Base-by-base conservation (phyloP, 352 stramenopile genomes). In the Phytophthora ramorum region DNA sequence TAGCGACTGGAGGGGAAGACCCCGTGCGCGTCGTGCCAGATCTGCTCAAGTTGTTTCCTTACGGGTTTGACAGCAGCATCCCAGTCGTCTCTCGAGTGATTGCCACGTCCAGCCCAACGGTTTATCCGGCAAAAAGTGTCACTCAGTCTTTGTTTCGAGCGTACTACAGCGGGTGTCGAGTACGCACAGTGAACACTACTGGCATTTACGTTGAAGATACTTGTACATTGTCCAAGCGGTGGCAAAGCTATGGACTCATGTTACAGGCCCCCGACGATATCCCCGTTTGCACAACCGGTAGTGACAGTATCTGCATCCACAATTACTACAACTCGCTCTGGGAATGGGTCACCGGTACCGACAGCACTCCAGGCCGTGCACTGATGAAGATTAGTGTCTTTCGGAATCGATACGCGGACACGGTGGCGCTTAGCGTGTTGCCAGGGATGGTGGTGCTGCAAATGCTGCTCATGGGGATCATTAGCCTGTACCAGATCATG, bases 311-410 rank as follows among this genome's bases (percentile, higher is more conserved):
- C 19, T 76, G 63, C 26, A 71, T 76, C 0, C 69, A 73, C 63
- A 76, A 76, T 14, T 70, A 73, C 47, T 76, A 70, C 43, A 76
- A 76, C 34, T 70, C 63, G 13, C 34, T 66, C 0, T 78, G 70
- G 66, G 66, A 78, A 32, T 75, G 55, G 65, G 59, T 71, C 7
- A 71, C 65, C 0, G 56, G 55, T 0, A 65, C 41, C 0, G 56
- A 74, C 22, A 19, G 20, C 1, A 73, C 47, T 4, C 59, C 65
- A 1, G 58, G 65, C 7, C 65, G 59, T 2, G 59, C 59, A 1
- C 13, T 73, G 14, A 74, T 74, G 66, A 70, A 69, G 32, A 69
- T 69, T 32, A 76, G 57, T 19, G 54, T 71, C 0, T 73, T 73
- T 35, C 56, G 63, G 2, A 69, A 65, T 24, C 52, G 68, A 19